Conservation (phyloP, 2,329 filamentous ascomycete species). For the Phoma sp. region DNA sequence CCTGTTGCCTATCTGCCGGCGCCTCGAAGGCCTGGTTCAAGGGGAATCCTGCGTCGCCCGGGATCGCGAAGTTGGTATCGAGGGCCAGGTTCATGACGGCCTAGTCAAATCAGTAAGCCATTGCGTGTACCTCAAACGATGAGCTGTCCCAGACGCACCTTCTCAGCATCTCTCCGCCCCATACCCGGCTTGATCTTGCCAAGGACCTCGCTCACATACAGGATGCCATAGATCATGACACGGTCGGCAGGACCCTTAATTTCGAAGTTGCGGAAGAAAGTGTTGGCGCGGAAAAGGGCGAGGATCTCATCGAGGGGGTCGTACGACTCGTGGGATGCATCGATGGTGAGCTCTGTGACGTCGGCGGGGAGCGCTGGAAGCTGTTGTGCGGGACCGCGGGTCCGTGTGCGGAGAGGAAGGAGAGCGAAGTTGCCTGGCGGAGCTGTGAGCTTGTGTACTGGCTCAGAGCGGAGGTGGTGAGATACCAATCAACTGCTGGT, state of each 20-base stretch:
- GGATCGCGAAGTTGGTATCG: constrained; percentile 90
- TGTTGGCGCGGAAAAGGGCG: constrained; percentile 93
- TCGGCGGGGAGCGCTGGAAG: constrained; percentile 65
- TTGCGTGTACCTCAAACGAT: not conserved
- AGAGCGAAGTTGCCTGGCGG: constrained; percentile 85
- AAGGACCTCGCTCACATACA: constrained; percentile 91
- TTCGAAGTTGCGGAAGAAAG: constrained; percentile 99
- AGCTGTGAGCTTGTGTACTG: not conserved
- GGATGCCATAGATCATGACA: constrained; percentile 93
- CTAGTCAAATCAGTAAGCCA: constrained; percentile 48
- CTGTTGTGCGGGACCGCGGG: constrained; percentile 91
- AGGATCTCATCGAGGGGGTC: constrained; percentile 96
- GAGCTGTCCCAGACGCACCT: constrained; percentile 53
- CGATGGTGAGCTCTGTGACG: constrained; percentile 64
- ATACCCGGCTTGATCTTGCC: constrained; percentile 82
- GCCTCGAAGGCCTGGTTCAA: constrained; percentile 97
- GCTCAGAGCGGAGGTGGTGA: not conserved
- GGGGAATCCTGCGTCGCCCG: constrained; percentile 90
- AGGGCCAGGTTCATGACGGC: constrained; percentile 89
- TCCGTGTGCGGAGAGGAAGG: constrained; percentile 91
- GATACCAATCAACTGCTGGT: constrained; percentile 68
- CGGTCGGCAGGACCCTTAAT: constrained; percentile 95
- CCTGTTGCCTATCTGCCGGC: constrained; percentile 83
- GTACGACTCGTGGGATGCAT: constrained; percentile 90
- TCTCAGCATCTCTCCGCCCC: constrained; percentile 68